Evolutionary conservation across 2,329 filamentous ascomycete species (phyloP).

Genomic region (Coniochaeta sp.): DNA sequence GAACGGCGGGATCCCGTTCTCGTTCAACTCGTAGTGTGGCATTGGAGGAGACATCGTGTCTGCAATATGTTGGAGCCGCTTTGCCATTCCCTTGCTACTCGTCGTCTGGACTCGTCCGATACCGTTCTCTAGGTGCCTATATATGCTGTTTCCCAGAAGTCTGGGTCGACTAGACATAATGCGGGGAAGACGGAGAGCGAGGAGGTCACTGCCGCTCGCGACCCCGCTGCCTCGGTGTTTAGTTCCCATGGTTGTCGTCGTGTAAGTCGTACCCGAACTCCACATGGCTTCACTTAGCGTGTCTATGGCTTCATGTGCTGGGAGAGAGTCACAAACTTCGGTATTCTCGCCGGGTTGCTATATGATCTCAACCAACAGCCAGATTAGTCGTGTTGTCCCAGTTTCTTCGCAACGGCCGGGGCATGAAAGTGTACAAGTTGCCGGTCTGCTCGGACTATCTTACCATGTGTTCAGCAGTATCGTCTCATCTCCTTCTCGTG

Average conservation of each 20-base stretch:
- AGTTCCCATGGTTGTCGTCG: neutral
- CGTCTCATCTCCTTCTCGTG: too few relatives aligned
- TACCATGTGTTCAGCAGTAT: too few relatives aligned
- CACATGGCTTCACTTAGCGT: neutral
- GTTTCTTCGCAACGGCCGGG: too few relatives aligned
- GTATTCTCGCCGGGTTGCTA: too few relatives aligned
- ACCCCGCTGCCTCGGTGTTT: neutral
- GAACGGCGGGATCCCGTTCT: conserved; percentile 37
- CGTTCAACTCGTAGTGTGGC: conserved; percentile 20
- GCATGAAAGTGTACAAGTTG: too few relatives aligned
- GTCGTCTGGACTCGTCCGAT: neutral
- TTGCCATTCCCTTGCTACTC: neutral
- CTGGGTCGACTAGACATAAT: neutral
- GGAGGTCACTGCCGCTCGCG: neutral
- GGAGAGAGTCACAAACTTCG: too few relatives aligned
- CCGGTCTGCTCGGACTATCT: too few relatives aligned
- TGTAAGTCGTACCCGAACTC: neutral
- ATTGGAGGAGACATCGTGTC: neutral
- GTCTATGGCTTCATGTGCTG: too few relatives aligned
- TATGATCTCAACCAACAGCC: too few relatives aligned
- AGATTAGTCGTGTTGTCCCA: too few relatives aligned
- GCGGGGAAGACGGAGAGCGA: neutral
- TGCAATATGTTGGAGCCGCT: neutral
- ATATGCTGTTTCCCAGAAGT: neutral
- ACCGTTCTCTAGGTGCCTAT: neutral